Base-by-base conservation (phyloP, 768 basidiomycete species). In the Kwoniella shandongensis region DNA sequence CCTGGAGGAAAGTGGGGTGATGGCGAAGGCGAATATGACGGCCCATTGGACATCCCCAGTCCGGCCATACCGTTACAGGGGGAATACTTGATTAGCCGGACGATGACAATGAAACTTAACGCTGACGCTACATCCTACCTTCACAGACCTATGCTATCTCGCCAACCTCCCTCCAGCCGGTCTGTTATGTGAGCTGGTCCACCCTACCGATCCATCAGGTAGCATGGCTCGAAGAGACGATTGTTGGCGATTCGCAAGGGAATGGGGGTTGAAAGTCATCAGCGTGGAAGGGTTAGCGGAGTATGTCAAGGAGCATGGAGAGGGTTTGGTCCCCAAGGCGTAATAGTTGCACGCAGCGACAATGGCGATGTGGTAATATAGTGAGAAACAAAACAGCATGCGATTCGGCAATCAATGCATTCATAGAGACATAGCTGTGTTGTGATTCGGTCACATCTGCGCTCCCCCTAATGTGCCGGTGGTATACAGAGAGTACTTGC, bases 171-270 rank as follows among this genome's bases (percentile, higher is more conserved):
- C 83, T 3, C 78, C 79, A 4, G 89, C 86, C 0, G 94, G 92
- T 5, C 81, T 98, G 0, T 82, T 99, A 30, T 98, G 96, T 72
- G 96, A 99, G 75, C 79, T 98, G 35, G 92, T 98, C 15, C 94
- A 97, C 51, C 77, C 79, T 52, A 91, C 97, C 63, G 87, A 97
- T 73, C 83, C 82, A 13, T 78, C 83, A 65, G 96, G 96, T 0
- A 85, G 82, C 15, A 99, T 99, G 96, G 89, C 92, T n/a, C 81
- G 93, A 17, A 79, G 91, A 32, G 93, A 98, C 69, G 93, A 92
- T 67, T 94, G 93, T 72, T 82, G 91, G 61, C 82, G 84, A 35
- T 98, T 99, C 71, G 93, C 96, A 11, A 85, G 90, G 76, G 79
- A 81, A 22, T 92, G 88, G 87, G 88, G 90, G 8, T 71, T 98